These are phyloP conservation scores for Fibroporia radiculosa DNA, from an alignment of 768 basidiomycete genomes.

Conservation along the genomic window DNA sequence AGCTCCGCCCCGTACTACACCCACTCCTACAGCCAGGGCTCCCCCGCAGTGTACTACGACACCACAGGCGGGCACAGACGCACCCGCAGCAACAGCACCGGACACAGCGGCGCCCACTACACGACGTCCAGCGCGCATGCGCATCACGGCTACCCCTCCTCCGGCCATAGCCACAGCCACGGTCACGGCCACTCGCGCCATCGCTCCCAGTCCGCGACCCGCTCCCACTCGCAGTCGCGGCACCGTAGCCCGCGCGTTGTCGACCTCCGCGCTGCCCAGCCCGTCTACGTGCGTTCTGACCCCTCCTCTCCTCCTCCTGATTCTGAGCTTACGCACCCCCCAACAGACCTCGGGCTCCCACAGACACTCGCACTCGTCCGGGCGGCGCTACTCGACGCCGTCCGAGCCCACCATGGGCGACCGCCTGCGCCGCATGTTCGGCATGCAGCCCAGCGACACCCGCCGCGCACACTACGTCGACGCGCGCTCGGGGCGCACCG, in stretches of 20 bases:
- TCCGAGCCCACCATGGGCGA: slow-evolving; percentile 24
- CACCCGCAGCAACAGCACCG: slow-evolving; percentile 13
- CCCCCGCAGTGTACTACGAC: slow-evolving; percentile 12
- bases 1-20: slow-evolving; percentile 6
- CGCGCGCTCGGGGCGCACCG: slow-evolving; percentile 24
- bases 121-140: slow-evolving; percentile 7
- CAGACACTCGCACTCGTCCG: slow-evolving; percentile 2
- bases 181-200: slow-evolving; percentile 10
- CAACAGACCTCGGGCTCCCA: slow-evolving; percentile 11
- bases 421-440: slow-evolving; percentile 32
- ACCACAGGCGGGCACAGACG: slow-evolving; percentile 11
- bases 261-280: neutral
- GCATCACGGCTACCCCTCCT: slow-evolving; percentile 4
- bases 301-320: neutral
- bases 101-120: slow-evolving; percentile 13
- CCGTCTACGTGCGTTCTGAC: slow-evolving; percentile 8
- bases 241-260: slow-evolving; percentile 2
- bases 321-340: neutral
- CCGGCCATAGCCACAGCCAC: slow-evolving; percentile 7
- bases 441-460: slow-evolving; percentile 17
- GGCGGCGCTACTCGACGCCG: slow-evolving; percentile 8
- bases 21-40: slow-evolving; percentile 5
- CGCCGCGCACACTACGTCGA: slow-evolving; percentile 15
- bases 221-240: slow-evolving; percentile 8
- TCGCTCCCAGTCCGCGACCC: slow-evolving; percentile 17